A percentile compares a stretch with the other conserved stretches of the same genome.
phyloP scores from a whole-genome alignment of 495 filamentous ascomycete species.

The Aspergillus saccharolyticus region DNA sequence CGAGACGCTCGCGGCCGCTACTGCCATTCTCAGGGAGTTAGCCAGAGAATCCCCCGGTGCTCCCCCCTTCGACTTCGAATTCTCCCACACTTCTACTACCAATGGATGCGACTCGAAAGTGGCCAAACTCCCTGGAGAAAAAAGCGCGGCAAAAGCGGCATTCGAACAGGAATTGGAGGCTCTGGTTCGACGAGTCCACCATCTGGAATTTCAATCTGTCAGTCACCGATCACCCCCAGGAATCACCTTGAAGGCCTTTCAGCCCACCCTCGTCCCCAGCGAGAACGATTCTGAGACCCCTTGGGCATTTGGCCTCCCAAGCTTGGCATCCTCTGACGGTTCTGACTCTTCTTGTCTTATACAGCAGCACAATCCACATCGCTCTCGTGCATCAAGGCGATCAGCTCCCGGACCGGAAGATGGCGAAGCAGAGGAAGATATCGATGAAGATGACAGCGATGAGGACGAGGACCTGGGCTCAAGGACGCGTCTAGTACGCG shows the following conservation, averaged over 20 bases:
- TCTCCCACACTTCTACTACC: conserved; percentile 22
- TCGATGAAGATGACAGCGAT: conserved; percentile 38
- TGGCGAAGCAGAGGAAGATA: conserved; percentile 27
- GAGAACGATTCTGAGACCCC: conserved; percentile 34
- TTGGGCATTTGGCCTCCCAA: conserved; percentile 38
- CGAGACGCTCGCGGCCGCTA: conserved; percentile 56
- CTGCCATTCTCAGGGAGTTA: conserved; percentile 58
- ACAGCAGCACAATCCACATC: conserved; percentile 34
- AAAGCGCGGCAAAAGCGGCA: conserved; percentile 56
- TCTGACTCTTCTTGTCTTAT: conserved; percentile 38
- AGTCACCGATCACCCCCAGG: conserved; percentile 54
- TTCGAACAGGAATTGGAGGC: conserved; percentile 69
- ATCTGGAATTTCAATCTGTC: conserved; percentile 63
- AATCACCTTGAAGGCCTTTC: conserved; percentile 53
- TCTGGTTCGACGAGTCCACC: conserved; percentile 61
- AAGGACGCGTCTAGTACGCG: conserved; percentile 48
- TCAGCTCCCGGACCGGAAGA: conserved; percentile 23
- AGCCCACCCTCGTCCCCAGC: conserved; percentile 49
- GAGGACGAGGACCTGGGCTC: conserved; percentile 37
- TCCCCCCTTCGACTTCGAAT: conserved; percentile 38
- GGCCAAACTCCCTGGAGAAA: conserved; percentile 59
- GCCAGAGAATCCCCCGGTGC: conserved; percentile 45
- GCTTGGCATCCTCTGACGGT: conserved; percentile 34
- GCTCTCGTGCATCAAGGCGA: conserved; percentile 27
- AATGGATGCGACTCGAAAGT: conserved; percentile 40